Evolutionary conservation across 2,329 filamentous ascomycete species (phyloP).

Genomic region (Sclerotiophoma versabilis): DNA sequence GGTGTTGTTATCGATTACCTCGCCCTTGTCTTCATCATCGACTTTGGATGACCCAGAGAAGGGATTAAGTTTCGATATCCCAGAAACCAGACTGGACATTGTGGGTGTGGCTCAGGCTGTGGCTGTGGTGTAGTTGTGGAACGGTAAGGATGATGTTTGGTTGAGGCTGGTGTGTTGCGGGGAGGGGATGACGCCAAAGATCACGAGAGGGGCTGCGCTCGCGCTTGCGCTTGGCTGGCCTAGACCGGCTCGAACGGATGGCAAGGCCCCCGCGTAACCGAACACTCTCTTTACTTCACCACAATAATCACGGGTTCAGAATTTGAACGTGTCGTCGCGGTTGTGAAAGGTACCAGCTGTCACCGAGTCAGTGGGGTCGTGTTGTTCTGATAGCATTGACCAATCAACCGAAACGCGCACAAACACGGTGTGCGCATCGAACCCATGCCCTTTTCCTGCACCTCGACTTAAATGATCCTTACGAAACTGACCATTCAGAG

Average conservation of each 20-base stretch:
- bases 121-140: slow-evolving; percentile 13
- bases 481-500: neutral
- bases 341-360: neutral
- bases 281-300: too few relatives aligned
- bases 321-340: neutral
- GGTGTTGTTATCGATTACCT: slow-evolving; percentile 57
- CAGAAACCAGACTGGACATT: slow-evolving; percentile 46
- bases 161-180: slow-evolving; percentile 4
- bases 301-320: neutral
- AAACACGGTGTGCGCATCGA: neutral
- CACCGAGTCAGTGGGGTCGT: neutral
- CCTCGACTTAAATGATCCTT: too few relatives aligned
- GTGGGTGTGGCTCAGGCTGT: slow-evolving; percentile 19
- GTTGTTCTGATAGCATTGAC: neutral
- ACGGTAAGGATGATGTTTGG: slow-evolving; percentile 14
- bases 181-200: slow-evolving; percentile 5
- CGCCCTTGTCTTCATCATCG: slow-evolving; percentile 62
- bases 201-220: slow-evolving; percentile 4
- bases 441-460: neutral
- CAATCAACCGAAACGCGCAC: neutral
- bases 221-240: slow-evolving; percentile 8
- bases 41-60: slow-evolving; percentile 37
- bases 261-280: too few relatives aligned
- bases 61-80: slow-evolving; percentile 43
- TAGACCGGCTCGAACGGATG: slow-evolving; percentile 9